Evolutionary conservation across 805 yeast species (phyloP), one percentile per base, ranked within the genome.

Genomic region (Candida krabiensis): DNA sequence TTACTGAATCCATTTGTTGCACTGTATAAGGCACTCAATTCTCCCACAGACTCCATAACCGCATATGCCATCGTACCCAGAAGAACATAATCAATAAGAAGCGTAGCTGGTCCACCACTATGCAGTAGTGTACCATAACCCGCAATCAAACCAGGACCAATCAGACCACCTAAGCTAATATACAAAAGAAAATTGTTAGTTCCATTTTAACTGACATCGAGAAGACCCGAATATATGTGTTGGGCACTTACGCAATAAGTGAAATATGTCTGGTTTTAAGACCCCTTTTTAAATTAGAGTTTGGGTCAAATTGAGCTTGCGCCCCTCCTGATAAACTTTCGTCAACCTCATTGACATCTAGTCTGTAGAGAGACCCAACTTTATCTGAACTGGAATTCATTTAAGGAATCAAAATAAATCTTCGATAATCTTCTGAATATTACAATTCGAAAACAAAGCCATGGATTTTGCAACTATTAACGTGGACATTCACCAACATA

Each of bases 131-230:
- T 52, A 7, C 77, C 75, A 4, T 75, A 66, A 27, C 79, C 77
- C 15, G 75, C 68, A 38, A 75, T 55, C 9, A 69, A 65, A 38
- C 80, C 81, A 1, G 80, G 80, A 1, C 81, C 81, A 36, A 76
- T 73, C 33, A 76, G 69, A 30, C 80, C 78, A 14, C 77, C 79
- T 7, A 76, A 48, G 23, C 36, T 24, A 22, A 11, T 13, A 9
- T 22, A n/a, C n/a, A n/a, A n/a, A n/a, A n/a, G n/a, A n/a, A n/a
- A n/a, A n/a, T n/a, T n/a, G n/a, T n/a, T n/a, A n/a, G n/a, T n/a
- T n/a, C n/a, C n/a, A n/a, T n/a, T n/a, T n/a, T n/a, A n/a, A n/a
- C n/a, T n/a, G n/a, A n/a, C n/a, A n/a, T n/a, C n/a, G n/a, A n/a
- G n/a, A n/a, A n/a, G n/a, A n/a, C n/a, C n/a, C n/a, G n/a, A n/a